phyloP scores from a whole-genome alignment of 441 rosid genomes.

The Macaranga tanarius region DNA sequence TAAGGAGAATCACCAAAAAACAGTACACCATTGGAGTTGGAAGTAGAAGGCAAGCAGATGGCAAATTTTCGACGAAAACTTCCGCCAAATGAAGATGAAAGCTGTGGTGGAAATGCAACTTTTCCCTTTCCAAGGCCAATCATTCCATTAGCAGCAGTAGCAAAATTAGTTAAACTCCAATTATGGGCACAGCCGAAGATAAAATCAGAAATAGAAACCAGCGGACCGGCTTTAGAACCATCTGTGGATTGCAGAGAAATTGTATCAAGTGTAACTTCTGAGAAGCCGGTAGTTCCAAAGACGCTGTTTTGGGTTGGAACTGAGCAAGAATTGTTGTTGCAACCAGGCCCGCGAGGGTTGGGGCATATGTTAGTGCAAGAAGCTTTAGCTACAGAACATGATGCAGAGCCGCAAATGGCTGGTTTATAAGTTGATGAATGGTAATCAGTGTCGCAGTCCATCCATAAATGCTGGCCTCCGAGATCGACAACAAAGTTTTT shows the following conservation, averaged over 20 bases:
- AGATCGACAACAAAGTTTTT: conserved; percentile 7
- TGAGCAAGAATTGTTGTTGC: conserved; percentile 56
- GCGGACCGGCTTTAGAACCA: conserved; percentile 24
- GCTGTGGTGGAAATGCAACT: conserved; percentile 5
- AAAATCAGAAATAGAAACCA: conserved; percentile 26
- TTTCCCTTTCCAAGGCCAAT: conserved; percentile 15
- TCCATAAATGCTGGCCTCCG: conserved; percentile 19
- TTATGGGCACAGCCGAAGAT: conserved; percentile 27
- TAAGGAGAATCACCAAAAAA: conserved; percentile 21
- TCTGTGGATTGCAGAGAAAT: conserved; percentile 30
- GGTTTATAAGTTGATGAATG: conserved; percentile 16
- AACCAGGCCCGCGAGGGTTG: conserved; percentile 36
- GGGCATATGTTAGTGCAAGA: background rate
- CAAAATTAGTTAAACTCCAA: conserved; percentile 19
- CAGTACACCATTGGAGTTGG: conserved; percentile 5
- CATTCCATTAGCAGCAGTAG: conserved; percentile 33
- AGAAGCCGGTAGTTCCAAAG: background rate
- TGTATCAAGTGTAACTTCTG: conserved; percentile 29
- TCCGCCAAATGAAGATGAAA: conserved; percentile 23
- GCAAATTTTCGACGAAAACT: conserved; percentile 31
- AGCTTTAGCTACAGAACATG: conserved; percentile 20
- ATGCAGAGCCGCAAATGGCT: conserved; percentile 9
- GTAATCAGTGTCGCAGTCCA: background rate
- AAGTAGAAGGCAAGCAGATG: conserved; percentile 13
- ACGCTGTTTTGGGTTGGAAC: conserved; percentile 38